phyloP scores from a whole-genome alignment of 192 early-diverging fungal genomes.

The Podila verticillata region DNA sequence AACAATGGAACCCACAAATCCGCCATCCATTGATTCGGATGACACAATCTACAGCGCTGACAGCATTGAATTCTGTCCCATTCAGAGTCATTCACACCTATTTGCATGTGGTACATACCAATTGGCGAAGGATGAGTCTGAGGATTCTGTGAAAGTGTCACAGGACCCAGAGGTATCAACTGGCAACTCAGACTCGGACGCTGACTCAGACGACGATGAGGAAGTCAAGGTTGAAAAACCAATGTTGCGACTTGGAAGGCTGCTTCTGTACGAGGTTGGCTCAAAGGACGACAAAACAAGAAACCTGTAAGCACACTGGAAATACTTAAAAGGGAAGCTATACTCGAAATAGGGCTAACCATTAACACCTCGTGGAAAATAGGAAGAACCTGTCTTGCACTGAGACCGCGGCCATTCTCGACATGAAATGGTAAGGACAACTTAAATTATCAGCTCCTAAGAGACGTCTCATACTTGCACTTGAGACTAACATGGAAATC shows the following conservation, averaged over 20 bases:
- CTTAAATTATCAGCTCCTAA: not conserved
- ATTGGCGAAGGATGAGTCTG: slow-evolving; percentile 54
- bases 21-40: slow-evolving; percentile 59
- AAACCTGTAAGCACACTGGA: slow-evolving; percentile 23
- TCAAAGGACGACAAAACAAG: slow-evolving; percentile 36
- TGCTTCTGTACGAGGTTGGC: slow-evolving; percentile 67
- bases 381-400: slow-evolving; percentile 61
- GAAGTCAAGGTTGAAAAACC: slow-evolving; percentile 36
- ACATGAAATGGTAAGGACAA: slow-evolving; percentile 72
- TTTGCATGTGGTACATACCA: slow-evolving; percentile 81
- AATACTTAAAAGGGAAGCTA: not conserved
- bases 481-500: not conserved
- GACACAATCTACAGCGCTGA: slow-evolving; percentile 78
- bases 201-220: slow-evolving; percentile 28
- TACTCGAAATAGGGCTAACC: not conserved
- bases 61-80: slow-evolving; percentile 78
- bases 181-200: slow-evolving; percentile 26
- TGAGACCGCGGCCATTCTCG: slow-evolving; percentile 73
- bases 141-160: slow-evolving; percentile 14
- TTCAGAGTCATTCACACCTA: slow-evolving; percentile 50
- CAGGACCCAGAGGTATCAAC: slow-evolving; percentile 15
- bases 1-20: slow-evolving; percentile 25
- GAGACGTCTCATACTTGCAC: not conserved
- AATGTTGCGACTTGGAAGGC: slow-evolving; percentile 68
- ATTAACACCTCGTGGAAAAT: not conserved